Evolutionary conservation across 257 asterid genomes (phyloP).

Genomic region (Salvia miltiorrhiza): DNA sequence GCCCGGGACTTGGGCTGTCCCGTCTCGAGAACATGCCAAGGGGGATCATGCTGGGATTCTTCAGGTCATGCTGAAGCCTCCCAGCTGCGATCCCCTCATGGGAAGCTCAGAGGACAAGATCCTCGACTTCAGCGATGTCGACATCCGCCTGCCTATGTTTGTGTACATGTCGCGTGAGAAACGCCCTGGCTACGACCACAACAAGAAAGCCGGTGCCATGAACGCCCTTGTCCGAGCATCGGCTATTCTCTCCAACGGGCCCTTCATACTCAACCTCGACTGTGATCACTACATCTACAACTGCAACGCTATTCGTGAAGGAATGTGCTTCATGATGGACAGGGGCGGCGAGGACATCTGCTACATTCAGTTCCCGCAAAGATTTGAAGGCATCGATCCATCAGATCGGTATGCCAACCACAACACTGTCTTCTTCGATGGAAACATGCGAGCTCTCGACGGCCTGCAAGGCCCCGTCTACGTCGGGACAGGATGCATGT

Average conservation of each 20-base stretch:
- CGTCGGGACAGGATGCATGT: slow-evolving; percentile 63
- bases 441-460: slow-evolving; percentile 59
- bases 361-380: slow-evolving; percentile 60
- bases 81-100: slow-evolving; percentile 41
- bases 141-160: slow-evolving; percentile 58
- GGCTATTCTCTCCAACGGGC: slow-evolving; percentile 52
- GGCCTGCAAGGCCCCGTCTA: slow-evolving; percentile 74
- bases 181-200: slow-evolving; percentile 61
- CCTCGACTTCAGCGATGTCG: slow-evolving; percentile 50
- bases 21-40: slow-evolving; percentile 48
- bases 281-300: slow-evolving; percentile 60
- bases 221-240: slow-evolving; percentile 64
- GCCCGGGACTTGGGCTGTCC: slow-evolving; percentile 56
- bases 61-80: slow-evolving; percentile 69
- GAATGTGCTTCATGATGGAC: slow-evolving; percentile 74
- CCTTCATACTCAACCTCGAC: slow-evolving; percentile 62
- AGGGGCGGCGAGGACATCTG: slow-evolving; percentile 66
- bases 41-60: slow-evolving; percentile 67
- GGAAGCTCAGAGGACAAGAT: slow-evolving; percentile 46
- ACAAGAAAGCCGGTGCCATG: slow-evolving; percentile 77
- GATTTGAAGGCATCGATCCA: slow-evolving; percentile 76
- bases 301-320: slow-evolving; percentile 57
- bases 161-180: slow-evolving; percentile 59
- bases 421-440: slow-evolving; percentile 60
- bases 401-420: slow-evolving; percentile 65